Base-by-base conservation (phyloP, 116 monocot species). In the Iris pallida region DNA sequence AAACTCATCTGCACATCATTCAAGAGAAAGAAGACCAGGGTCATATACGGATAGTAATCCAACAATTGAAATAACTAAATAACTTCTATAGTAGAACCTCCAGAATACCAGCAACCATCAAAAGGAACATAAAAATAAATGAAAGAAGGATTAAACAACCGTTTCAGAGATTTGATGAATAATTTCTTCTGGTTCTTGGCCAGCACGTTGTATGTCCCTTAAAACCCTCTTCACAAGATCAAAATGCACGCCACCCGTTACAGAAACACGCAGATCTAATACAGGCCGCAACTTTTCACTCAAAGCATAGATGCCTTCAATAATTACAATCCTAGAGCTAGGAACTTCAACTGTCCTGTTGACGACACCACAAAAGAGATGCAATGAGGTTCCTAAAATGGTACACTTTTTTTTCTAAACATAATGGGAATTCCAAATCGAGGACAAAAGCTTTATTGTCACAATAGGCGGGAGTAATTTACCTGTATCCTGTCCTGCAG, bases 121-220 rank as follows among this genome's bases (percentile, higher is more conserved):
- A 64, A 44, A 42, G 41, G 4, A 45, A 64, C 15, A 64, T 40
- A 20, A 49, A 56, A 57, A 59, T 64, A 19, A 69, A 20, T 14
- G 68, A 30, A 30, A 30, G 30, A 3, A 30, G 30, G 30, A 59
- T 44, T 16, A 75, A 68, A 68, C 46, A 56, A 97, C 98, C 80
- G 98, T 98, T 83, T 98, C 98, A 46, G 98, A 98, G 13, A 98
- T 93, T 70, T 99, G 98, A 44, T 99, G 93, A 67, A 99, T 99
- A 45, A 99, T 99, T 81, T 99, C 98, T 84, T 93, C 98, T 46
- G 98, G 98, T 75, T 99, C 98, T 75, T 99, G 98, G 42, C 82
- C 90, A 79, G 84, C 98, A 74, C 98, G 90, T 73, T 99, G 98
- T 72, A 99, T 99, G 66, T 99, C 98, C 76, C 98, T 82, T 57